phyloP scores from a whole-genome alignment of 768 basidiomycete genomes.

The Hygrocybe punicea region DNA sequence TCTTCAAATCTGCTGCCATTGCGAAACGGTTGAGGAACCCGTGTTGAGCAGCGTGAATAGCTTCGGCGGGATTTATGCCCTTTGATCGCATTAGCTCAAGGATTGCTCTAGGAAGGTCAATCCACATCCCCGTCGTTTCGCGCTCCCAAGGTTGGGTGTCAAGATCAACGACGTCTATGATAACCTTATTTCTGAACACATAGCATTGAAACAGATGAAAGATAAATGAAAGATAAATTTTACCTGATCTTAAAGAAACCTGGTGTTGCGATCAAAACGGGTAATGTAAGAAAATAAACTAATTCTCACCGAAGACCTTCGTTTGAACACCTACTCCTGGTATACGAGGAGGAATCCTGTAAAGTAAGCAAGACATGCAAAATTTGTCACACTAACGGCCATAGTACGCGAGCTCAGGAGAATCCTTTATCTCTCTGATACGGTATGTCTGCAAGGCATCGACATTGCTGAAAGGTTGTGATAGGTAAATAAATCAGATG shows the following conservation, averaged over 20 bases:
- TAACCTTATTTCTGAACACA: slow-evolving; percentile 47
- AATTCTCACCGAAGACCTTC: slow-evolving; percentile 67
- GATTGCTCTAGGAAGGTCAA: slow-evolving; percentile 61
- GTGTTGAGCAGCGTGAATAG: slow-evolving; percentile 83
- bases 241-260: slow-evolving; percentile 81
- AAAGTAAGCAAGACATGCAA: neutral
- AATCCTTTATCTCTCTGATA: slow-evolving; percentile 60
- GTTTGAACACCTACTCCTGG: slow-evolving; percentile 62
- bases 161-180: slow-evolving; percentile 75
- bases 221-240: neutral
- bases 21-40: slow-evolving; percentile 76
- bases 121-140: slow-evolving; percentile 72
- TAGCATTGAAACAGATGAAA: neutral
- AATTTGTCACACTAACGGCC: slow-evolving; percentile 46
- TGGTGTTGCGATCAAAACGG: slow-evolving; percentile 22
- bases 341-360: neutral
- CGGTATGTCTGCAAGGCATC: slow-evolving; percentile 75
- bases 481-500: neutral
- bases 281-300: neutral
- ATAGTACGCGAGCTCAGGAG: slow-evolving; percentile 59
- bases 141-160: slow-evolving; percentile 76
- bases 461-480: slow-evolving; percentile 51
- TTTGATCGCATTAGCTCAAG: slow-evolving; percentile 53
- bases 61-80: slow-evolving; percentile 65
- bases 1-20: slow-evolving; percentile 63